Conservation (phyloP, 2,329 filamentous ascomycete genomes). For the Microcyclosporella mali region DNA sequence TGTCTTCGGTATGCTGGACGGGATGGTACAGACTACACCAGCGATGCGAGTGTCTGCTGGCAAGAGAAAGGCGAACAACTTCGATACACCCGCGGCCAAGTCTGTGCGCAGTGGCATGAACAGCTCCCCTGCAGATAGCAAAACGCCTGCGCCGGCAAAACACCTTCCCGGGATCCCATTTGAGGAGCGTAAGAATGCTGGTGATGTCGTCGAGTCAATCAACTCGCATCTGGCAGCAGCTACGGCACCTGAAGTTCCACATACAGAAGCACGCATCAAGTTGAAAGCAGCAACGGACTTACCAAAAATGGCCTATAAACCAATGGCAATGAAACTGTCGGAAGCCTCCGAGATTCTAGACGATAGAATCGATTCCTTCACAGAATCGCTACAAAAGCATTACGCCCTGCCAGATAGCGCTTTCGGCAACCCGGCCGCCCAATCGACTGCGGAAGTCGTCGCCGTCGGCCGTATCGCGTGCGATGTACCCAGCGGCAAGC, state of each 20-base stretch:
- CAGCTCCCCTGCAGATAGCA: conserved; percentile 46
- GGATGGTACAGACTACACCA: conserved; percentile 42
- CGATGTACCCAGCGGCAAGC: conserved; percentile 75
- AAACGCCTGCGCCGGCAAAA: conserved; percentile 26
- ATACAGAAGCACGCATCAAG: conserved; percentile 70
- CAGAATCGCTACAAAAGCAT: conserved; percentile 64
- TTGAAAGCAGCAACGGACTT: conserved; percentile 80
- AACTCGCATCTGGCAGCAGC: conserved; percentile 67
- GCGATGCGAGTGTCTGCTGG: conserved; percentile 38
- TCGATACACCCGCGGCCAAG: conserved; percentile 46
- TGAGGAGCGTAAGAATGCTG: conserved; percentile 67
- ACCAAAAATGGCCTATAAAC: conserved; percentile 86
- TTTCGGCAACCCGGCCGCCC: conserved; percentile 80
- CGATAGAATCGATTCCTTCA: conserved; percentile 89
- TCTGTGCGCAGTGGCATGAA: conserved; percentile 34
- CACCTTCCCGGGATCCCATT: conserved; percentile 44
- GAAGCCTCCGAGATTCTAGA: conserved; percentile 91
- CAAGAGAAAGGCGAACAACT: conserved; percentile 43
- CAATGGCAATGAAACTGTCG: conserved; percentile 88
- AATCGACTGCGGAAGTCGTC: conserved; percentile 79
- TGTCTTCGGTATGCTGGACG: conserved; percentile 62
- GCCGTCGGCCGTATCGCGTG: conserved; percentile 88
- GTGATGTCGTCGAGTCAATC: conserved; percentile 70
- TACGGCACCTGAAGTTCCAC: conserved; percentile 43
- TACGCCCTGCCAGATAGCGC: conserved; percentile 70